These are phyloP conservation scores for Erucastrum elatum DNA, from an alignment of 345 rosid genomes.

Conservation along the genomic window DNA sequence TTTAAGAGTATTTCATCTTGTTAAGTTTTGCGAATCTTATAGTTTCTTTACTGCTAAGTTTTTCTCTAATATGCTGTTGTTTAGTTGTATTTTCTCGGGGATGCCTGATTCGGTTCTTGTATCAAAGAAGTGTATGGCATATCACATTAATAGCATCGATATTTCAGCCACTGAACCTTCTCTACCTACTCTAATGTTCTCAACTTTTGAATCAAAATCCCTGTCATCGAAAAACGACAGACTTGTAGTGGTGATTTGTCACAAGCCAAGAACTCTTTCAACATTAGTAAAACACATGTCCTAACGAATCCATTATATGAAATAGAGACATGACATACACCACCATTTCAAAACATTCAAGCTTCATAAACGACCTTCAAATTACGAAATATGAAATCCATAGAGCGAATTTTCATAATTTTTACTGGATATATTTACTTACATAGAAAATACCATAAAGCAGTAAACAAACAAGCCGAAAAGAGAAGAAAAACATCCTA, in stretches of 20 bases:
- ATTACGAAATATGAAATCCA: constrained; percentile 1
- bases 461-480: neutral
- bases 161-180: neutral
- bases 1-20: neutral
- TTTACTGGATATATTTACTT: neutral
- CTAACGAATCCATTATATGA: too few relatives aligned
- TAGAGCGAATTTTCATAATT: neutral
- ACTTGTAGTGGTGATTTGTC: too few relatives aligned
- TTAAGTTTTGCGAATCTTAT: neutral
- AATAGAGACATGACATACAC: too few relatives aligned
- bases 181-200: neutral
- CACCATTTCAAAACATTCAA: neutral
- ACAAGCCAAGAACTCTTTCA: too few relatives aligned
- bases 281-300: too few relatives aligned
- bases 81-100: neutral
- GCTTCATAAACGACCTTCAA: neutral
- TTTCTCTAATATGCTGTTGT: neutral
- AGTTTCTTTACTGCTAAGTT: neutral
- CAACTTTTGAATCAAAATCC: too few relatives aligned
- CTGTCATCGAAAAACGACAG: too few relatives aligned
- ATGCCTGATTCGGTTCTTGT: neutral
- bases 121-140: neutral
- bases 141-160: neutral
- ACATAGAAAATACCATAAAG: neutral
- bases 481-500: constrained; percentile 20